phyloP scores from a whole-genome alignment of 176 grass and related monocot genomes.

The Areca catechu region DNA sequence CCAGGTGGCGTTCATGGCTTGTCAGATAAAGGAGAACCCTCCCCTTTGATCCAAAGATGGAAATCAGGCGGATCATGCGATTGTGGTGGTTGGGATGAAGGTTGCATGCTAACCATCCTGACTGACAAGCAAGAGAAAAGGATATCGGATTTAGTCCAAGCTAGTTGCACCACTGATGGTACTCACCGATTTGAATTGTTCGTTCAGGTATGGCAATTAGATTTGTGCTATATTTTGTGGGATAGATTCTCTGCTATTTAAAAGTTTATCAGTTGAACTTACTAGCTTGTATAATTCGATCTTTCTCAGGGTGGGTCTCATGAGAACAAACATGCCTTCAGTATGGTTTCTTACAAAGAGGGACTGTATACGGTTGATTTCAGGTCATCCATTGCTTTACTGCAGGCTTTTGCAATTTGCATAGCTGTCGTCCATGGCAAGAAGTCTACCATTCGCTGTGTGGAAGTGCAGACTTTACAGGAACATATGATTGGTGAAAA shows the following conservation, averaged over 20 bases:
- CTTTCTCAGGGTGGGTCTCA: constrained; percentile 37
- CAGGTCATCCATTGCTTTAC: constrained; percentile 49
- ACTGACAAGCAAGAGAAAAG: constrained; percentile 23
- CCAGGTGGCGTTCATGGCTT: constrained; percentile 67
- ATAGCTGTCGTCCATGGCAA: constrained; percentile 65
- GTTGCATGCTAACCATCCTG: constrained; percentile 61
- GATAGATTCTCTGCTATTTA: neutral
- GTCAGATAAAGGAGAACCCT: constrained; percentile 38
- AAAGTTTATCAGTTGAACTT: too few relatives aligned
- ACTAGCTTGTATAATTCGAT: neutral
- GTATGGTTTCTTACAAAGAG: constrained; percentile 79
- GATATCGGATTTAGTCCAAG: constrained; percentile 12
- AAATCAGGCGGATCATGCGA: constrained; percentile 71
- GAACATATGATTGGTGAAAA: constrained; percentile 32
- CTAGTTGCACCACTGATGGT: constrained; percentile 26
- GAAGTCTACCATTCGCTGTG: constrained; percentile 21
- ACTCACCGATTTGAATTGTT: constrained; percentile 59
- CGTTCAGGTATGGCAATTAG: constrained; percentile 39
- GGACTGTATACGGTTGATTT: constrained; percentile 74
- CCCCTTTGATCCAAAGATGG: constrained; percentile 87
- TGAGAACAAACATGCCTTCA: constrained; percentile 40
- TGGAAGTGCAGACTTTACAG: constrained; percentile 15
- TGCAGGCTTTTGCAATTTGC: constrained; percentile 83
- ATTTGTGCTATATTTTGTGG: neutral
- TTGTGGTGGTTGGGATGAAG: constrained; percentile 98